These are phyloP conservation scores for Penicillium canescens DNA, from an alignment of 495 filamentous ascomycete species.

Conservation along the genomic window DNA sequence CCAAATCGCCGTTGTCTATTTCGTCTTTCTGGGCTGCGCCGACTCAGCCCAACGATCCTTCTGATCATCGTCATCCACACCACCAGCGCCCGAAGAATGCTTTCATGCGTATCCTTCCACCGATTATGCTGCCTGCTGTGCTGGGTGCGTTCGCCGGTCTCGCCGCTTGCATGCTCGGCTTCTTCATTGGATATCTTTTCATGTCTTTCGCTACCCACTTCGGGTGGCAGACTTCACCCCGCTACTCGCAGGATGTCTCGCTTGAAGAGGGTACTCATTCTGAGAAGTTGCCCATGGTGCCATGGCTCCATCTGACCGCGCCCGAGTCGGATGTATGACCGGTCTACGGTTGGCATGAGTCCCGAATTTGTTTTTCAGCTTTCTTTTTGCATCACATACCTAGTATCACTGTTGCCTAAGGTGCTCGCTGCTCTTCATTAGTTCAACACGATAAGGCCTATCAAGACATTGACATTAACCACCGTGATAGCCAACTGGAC, in stretches of 20 bases:
- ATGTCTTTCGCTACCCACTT: constrained; percentile 31
- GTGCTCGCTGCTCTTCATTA: no score
- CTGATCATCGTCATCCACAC: constrained; percentile 9
- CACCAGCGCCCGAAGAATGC: constrained; percentile 19
- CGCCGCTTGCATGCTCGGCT: constrained; percentile 41
- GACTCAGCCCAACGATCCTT: constrained; percentile 5
- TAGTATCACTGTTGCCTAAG: no score
- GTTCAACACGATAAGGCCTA: no score
- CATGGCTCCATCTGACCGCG: constrained; percentile 11
- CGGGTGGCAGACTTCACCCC: constrained; percentile 1
- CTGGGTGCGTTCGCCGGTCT: constrained; percentile 42
- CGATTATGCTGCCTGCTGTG: constrained; percentile 36
- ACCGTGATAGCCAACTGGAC: no score
- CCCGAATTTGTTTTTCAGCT: not conserved
- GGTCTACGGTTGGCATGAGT: not conserved
- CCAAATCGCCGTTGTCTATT: constrained; percentile 18
- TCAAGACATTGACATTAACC: no score
- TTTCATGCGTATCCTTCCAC: constrained; percentile 30
- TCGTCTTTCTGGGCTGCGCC: constrained; percentile 18
- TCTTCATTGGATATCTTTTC: constrained; percentile 37
- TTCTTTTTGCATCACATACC: not conserved
- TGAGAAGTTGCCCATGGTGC: constrained; percentile 22
- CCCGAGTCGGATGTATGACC: constrained; percentile 3
- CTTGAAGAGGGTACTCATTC: constrained; percentile 19
- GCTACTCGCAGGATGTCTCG: not conserved